These are phyloP conservation scores for Protostelium mycophagum DNA, from an alignment of 78 protist genomes.

Conservation along the genomic window DNA sequence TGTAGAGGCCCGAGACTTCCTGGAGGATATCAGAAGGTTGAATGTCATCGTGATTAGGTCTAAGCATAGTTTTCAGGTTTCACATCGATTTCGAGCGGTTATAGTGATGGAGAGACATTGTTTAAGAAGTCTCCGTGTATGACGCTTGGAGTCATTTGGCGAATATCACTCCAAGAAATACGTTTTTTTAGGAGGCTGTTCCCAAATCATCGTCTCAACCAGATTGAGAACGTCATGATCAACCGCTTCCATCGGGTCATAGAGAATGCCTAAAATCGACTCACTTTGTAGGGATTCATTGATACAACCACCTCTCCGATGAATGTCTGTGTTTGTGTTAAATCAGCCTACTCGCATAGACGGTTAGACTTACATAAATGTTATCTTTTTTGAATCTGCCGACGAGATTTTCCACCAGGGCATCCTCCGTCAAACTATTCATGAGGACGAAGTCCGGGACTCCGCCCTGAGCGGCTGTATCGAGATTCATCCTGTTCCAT, in stretches of 20 bases:
- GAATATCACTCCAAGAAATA: too few species aligned
- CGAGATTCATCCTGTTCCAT: background rate
- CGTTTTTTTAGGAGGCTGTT: background rate
- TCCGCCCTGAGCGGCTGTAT: background rate
- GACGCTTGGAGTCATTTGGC: too few species aligned
- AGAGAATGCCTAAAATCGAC: too few species aligned
- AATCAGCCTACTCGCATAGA: background rate
- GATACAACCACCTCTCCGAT: constrained; percentile 84
- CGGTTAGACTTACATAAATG: constrained; percentile 17
- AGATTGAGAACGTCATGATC: constrained; percentile 62
- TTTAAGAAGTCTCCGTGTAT: background rate
- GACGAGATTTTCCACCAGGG: constrained; percentile 38
- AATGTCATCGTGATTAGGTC: too few species aligned
- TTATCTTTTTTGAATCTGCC: constrained; percentile 41
- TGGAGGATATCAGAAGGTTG: background rate
- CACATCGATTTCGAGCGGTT: background rate
- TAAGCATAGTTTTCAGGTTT: too few species aligned
- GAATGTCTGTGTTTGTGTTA: constrained; percentile 46
- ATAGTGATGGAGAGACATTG: background rate
- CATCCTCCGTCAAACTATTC: constrained; percentile 63
- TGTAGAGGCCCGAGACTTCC: background rate
- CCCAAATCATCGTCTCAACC: constrained; percentile 9
- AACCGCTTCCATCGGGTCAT: constrained; percentile 33
- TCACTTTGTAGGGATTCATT: constrained; percentile 84
- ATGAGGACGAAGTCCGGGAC: constrained; percentile 50